These are phyloP conservation scores for Colletotrichum graminicola DNA, from an alignment of 2,329 filamentous ascomycete genomes.

Conservation along the genomic window DNA sequence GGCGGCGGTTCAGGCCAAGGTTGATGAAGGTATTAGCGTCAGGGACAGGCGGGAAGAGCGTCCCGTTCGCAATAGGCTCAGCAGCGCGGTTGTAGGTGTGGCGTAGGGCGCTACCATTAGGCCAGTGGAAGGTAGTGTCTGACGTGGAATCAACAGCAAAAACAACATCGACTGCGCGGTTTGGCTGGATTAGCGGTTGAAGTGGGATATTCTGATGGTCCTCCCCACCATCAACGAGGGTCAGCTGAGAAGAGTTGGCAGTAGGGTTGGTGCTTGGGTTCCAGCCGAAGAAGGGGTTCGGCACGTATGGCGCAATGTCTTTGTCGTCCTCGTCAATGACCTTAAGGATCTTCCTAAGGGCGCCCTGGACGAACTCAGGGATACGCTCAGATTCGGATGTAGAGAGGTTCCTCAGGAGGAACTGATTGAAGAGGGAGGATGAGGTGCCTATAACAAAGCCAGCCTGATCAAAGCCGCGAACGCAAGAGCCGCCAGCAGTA, in stretches of 20 bases:
- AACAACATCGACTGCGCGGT: constrained; percentile 72
- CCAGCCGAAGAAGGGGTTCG: constrained; percentile 69
- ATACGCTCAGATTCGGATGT: constrained; percentile 43
- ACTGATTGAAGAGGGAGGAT: constrained; percentile 83
- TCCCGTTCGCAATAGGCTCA: constrained; percentile 62
- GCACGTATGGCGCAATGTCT: constrained; percentile 79
- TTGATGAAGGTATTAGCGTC: constrained; percentile 67
- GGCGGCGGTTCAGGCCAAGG: constrained; percentile 69
- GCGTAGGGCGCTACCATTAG: constrained; percentile 71
- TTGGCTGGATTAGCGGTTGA: constrained; percentile 69
- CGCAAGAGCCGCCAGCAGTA: constrained; percentile 58
- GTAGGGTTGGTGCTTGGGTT: constrained; percentile 57
- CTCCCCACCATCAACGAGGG: constrained; percentile 84
- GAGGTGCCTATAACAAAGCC: constrained; percentile 87
- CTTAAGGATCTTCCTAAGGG: constrained; percentile 63
- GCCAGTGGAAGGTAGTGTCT: constrained; percentile 69
- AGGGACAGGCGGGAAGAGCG: constrained; percentile 70
- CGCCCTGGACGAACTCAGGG: constrained; percentile 52
- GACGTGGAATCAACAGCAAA: constrained; percentile 74
- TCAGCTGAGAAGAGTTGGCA: constrained; percentile 65
- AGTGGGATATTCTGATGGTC: constrained; percentile 85
- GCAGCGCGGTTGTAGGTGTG: constrained; percentile 69
- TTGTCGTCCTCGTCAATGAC: constrained; percentile 71
- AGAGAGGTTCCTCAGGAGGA: constrained; percentile 73
- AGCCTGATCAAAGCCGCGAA: constrained; percentile 80